phyloP scores from a whole-genome alignment of 495 filamentous ascomycete species.

The Xylaria intraflava region DNA sequence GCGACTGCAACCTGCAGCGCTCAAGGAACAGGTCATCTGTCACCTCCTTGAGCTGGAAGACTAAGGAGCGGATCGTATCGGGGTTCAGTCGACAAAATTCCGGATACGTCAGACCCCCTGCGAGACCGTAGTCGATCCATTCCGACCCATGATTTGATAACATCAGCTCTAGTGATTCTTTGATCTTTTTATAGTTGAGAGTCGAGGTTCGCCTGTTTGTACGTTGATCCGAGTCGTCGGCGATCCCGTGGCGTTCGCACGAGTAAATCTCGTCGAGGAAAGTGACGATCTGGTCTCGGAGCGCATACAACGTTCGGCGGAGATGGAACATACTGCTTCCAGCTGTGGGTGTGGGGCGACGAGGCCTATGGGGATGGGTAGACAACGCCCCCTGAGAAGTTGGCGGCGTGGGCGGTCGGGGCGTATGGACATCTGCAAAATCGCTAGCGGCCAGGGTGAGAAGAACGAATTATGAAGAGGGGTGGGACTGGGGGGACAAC shows the following conservation, averaged over 20 bases:
- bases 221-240: neutral
- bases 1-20: neutral
- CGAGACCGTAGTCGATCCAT: slow-evolving; percentile 10
- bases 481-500: neutral
- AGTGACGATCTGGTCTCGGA: slow-evolving; percentile 14
- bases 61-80: slow-evolving; percentile 12
- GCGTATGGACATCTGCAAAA: slow-evolving; percentile 11
- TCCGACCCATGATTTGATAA: slow-evolving; percentile 14
- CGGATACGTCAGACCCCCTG: slow-evolving; percentile 8
- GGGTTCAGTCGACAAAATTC: slow-evolving; percentile 15
- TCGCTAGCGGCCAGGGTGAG: slow-evolving; percentile 12
- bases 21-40: neutral
- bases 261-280: slow-evolving; percentile 1
- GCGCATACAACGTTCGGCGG: slow-evolving; percentile 11
- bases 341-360: neutral
- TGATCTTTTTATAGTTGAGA: neutral
- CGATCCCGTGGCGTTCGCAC: neutral
- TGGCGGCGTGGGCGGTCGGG: neutral
- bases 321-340: slow-evolving; percentile 5
- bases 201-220: neutral
- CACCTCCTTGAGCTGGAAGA: slow-evolving; percentile 9
- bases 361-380: neutral
- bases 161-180: neutral
- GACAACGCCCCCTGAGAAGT: neutral
- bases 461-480: neutral